Conservation (phyloP, 106 monocot genomes). For the Dioscorea dumetorum region DNA sequence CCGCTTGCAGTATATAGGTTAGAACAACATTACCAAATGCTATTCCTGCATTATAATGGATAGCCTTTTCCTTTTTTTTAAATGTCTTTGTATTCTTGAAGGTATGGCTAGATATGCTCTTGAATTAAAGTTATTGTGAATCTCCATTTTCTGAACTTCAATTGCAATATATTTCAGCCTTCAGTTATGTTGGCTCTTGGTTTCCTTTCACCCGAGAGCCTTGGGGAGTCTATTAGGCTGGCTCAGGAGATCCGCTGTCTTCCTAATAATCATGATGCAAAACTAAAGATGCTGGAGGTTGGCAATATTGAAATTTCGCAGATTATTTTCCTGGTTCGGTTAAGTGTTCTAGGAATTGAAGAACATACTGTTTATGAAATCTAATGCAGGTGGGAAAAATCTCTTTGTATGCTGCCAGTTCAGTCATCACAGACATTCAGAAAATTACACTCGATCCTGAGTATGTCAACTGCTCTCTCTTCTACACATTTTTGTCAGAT, state of each 20-base stretch:
- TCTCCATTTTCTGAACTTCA: too few relatives aligned
- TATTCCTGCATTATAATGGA: too few relatives aligned
- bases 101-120: too few relatives aligned
- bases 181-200: slow-evolving; percentile 72
- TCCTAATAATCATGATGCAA: slow-evolving; percentile 70
- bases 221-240: slow-evolving; percentile 53
- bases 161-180: slow-evolving; percentile 31
- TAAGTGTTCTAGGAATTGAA: background rate
- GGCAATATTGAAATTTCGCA: background rate
- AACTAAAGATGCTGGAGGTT: slow-evolving; percentile 90
- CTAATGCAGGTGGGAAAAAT: slow-evolving; percentile 81
- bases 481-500: background rate
- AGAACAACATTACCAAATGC: too few relatives aligned
- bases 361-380: background rate
- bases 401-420: slow-evolving; percentile 88
- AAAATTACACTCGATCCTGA: slow-evolving; percentile 74
- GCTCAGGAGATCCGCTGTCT: slow-evolving; percentile 86
- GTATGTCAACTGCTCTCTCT: slow-evolving; percentile 21
- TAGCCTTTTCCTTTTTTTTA: too few relatives aligned
- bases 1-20: too few relatives aligned
- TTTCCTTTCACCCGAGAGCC: slow-evolving; percentile 81
- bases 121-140: too few relatives aligned
- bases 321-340: background rate
- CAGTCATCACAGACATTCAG: slow-evolving; percentile 80
- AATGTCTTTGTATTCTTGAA: too few relatives aligned